Evolutionary conservation across 2,329 filamentous ascomycete species (phyloP).

Genomic region (Claviceps citrina): DNA sequence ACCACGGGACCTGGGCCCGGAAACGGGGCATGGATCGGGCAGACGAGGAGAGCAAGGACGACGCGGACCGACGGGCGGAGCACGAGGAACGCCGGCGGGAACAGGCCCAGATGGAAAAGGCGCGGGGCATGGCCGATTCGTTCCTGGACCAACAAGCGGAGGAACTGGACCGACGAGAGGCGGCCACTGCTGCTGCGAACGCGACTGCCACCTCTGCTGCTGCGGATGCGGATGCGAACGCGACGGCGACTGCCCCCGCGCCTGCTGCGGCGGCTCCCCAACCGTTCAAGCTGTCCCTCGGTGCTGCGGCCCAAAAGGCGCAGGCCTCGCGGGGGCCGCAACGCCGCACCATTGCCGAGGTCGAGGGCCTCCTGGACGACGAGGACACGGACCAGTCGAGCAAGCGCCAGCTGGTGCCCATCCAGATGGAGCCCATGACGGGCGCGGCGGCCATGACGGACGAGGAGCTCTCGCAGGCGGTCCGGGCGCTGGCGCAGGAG

Average conservation of each 20-base stretch:
- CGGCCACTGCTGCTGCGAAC: slow-evolving; percentile 13
- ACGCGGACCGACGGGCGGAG: slow-evolving; percentile 67
- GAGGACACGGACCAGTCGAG: slow-evolving; percentile 66
- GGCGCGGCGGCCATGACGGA: slow-evolving; percentile 54
- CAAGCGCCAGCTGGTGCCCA: slow-evolving; percentile 64
- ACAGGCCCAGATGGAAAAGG: slow-evolving; percentile 58
- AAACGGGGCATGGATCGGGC: slow-evolving; percentile 60
- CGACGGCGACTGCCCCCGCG: background rate
- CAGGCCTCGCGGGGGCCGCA: slow-evolving; percentile 40
- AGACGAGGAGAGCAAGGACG: slow-evolving; percentile 62
- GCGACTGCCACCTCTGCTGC: background rate
- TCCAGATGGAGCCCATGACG: slow-evolving; percentile 60
- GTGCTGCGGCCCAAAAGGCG: slow-evolving; percentile 65
- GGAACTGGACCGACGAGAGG: slow-evolving; percentile 45
- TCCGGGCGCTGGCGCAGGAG: slow-evolving; percentile 68
- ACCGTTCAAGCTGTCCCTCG: slow-evolving; percentile 84
- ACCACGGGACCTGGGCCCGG: slow-evolving; percentile 70
- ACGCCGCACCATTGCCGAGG: slow-evolving; percentile 75
- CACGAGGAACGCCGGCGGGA: slow-evolving; percentile 56
- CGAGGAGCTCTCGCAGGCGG: slow-evolving; percentile 72
- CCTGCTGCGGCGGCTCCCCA: slow-evolving; percentile 38
- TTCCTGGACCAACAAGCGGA: slow-evolving; percentile 76
- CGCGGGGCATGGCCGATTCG: slow-evolving; percentile 71
- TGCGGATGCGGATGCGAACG: background rate
- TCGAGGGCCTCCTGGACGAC: slow-evolving; percentile 87